A percentile compares a stretch with the other conserved stretches of the same genome.
phyloP scores from a whole-genome alignment of 768 basidiomycete species.

The Amylocystis lapponica region DNA sequence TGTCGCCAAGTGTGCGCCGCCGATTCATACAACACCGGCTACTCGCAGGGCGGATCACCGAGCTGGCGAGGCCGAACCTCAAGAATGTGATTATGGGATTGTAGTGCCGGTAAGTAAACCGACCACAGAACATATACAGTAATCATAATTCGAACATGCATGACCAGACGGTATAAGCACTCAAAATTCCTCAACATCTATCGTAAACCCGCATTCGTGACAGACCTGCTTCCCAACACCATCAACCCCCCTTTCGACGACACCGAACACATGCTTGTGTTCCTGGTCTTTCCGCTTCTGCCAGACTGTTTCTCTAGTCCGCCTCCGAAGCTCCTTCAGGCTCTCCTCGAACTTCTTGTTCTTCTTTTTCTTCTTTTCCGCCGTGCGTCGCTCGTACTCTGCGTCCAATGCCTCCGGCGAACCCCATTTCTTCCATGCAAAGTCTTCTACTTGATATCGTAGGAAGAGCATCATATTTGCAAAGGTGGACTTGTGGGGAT shows the following conservation, averaged over 20 bases:
- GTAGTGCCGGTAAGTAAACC: too few species aligned
- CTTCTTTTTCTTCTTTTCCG: constrained; percentile 85
- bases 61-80: neutral
- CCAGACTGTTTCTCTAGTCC: constrained; percentile 87
- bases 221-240: constrained; percentile 71
- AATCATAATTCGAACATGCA: neutral
- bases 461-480: constrained; percentile 99
- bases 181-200: constrained; percentile 81
- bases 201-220: constrained; percentile 83
- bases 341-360: constrained; percentile 94
- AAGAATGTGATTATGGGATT: neutral
- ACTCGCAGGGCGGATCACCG: neutral
- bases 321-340: constrained; percentile 72
- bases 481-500: constrained; percentile 92
- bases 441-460: constrained; percentile 90
- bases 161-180: neutral
- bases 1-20: too few species aligned
- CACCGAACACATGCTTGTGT: constrained; percentile 81
- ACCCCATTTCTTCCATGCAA: constrained; percentile 98
- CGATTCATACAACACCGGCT: neutral
- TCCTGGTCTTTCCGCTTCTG: constrained; percentile 82
- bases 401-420: constrained; percentile 85
- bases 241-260: constrained; percentile 44
- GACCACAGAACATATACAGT: neutral
- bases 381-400: constrained; percentile 75